Percentiles rank a stretch among this genome's conserved stretches.
Evolutionary conservation across 257 asterid genomes (phyloP).

Genomic region (Lantana camara): DNA sequence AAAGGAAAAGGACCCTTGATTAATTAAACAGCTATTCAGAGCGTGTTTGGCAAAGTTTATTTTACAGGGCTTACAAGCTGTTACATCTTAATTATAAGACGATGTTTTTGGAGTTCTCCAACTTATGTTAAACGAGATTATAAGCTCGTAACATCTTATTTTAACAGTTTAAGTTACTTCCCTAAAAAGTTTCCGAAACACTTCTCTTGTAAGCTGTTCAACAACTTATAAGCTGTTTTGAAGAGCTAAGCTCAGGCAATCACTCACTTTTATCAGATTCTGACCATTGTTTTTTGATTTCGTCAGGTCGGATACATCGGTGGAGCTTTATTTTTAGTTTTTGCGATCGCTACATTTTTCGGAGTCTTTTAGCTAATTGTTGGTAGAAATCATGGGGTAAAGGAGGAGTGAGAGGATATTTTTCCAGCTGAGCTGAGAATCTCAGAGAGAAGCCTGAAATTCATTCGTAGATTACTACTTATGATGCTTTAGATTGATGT

Average conservation of each 20-base stretch:
- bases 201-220: too few relatives aligned
- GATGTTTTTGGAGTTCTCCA: too few relatives aligned
- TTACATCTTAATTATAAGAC: too few relatives aligned
- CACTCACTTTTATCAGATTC: conserved; percentile 9
- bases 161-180: too few relatives aligned
- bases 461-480: neutral
- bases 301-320: conserved; percentile 92
- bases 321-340: conserved; percentile 73
- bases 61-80: too few relatives aligned
- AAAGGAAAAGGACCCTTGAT: neutral
- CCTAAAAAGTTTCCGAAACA: too few relatives aligned
- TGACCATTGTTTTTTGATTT: conserved; percentile 7
- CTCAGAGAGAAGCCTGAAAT: neutral
- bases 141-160: too few relatives aligned
- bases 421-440: neutral
- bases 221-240: too few relatives aligned
- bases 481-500: neutral
- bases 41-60: too few relatives aligned
- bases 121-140: too few relatives aligned
- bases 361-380: conserved; percentile 67
- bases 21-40: neutral
- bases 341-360: conserved; percentile 84
- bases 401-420: conserved; percentile 1
- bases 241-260: too few relatives aligned
- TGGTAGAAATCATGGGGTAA: neutral